Conservation (phyloP, 805 yeast genomes). For the Candida methanosorbosa region DNA sequence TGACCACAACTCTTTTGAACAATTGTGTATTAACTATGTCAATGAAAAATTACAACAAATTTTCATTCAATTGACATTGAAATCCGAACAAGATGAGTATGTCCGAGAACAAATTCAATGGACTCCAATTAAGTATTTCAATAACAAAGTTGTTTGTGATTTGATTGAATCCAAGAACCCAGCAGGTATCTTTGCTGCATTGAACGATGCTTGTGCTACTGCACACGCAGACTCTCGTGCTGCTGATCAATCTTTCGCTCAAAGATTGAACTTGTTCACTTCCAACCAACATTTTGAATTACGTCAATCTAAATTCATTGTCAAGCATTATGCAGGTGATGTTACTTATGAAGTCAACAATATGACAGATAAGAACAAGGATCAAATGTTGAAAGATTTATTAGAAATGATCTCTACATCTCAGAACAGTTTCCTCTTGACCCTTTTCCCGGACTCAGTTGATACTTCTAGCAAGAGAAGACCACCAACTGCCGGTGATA, state of each 20-base stretch:
- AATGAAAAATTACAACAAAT: conserved; percentile 95
- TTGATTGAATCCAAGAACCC: conserved; percentile 90
- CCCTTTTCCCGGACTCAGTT: conserved; percentile 56
- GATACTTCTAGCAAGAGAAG: conserved; percentile 63
- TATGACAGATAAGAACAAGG: conserved; percentile 97
- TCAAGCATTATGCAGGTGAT: conserved; percentile 98
- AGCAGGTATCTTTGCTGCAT: conserved; percentile 92
- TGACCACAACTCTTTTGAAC: conserved; percentile 92
- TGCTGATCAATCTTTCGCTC: conserved; percentile 94
- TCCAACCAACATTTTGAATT: conserved; percentile 82
- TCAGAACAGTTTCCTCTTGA: conserved; percentile 48
- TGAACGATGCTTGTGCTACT: conserved; percentile 95
- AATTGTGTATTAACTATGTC: conserved; percentile 90
- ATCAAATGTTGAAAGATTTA: conserved; percentile 82
- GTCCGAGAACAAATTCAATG: conserved; percentile 91
- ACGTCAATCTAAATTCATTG: conserved; percentile 77
- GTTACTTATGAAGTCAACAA: conserved; percentile 83
- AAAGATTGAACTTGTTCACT: conserved; percentile 78
- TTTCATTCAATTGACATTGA: conserved; percentile 89
- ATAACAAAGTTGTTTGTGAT: conserved; percentile 94
- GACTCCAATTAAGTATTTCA: conserved; percentile 96
- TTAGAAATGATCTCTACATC: conserved; percentile 73
- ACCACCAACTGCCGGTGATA: conserved; percentile 95
- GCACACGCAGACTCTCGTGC: conserved; percentile 97
- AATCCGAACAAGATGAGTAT: conserved; percentile 97